A percentile compares a stretch with the other conserved stretches of the same genome.
Conservation (phyloP, 176 grass and related monocot genomes). For the Dactylis glomerata region DNA sequence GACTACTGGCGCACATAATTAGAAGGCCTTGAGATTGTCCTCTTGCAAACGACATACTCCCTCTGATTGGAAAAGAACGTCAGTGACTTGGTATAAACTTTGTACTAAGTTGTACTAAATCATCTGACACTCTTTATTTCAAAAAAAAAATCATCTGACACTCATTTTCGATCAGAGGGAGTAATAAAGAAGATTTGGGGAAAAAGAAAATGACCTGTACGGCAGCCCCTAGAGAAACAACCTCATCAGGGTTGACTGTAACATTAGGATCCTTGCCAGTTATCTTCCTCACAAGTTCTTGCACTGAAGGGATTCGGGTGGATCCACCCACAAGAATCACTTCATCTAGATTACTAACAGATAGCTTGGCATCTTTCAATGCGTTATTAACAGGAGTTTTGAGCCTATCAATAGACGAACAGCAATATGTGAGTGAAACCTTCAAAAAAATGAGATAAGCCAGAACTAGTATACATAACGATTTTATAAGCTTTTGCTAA, state of each 20-base stretch:
- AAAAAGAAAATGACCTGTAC: conserved; percentile 68
- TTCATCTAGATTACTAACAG: conserved; percentile 85
- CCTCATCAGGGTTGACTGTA: conserved; percentile 97
- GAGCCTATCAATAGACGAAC: conserved; percentile 50
- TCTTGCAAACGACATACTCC: conserved; percentile 1
- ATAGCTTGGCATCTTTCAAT: conserved; percentile 86
- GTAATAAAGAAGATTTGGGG: neutral
- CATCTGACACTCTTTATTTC: too few species aligned
- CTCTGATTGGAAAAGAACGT: too few species aligned
- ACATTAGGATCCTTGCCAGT: conserved; percentile 99
- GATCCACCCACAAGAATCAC: conserved; percentile 98
- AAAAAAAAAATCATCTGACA: too few species aligned
- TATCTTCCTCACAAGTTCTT: conserved; percentile 84
- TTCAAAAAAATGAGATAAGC: neutral
- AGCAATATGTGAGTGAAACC: neutral
- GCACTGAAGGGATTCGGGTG: conserved; percentile 90
- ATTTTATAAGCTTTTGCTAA: conserved; percentile 4
- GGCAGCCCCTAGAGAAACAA: conserved; percentile 93
- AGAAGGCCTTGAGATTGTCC: neutral
- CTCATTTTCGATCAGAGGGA: too few species aligned
- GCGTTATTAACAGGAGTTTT: conserved; percentile 87
- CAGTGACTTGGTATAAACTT: too few species aligned
- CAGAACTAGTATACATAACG: neutral
- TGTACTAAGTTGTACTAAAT: too few species aligned
- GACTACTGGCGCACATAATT: neutral